Evolutionary conservation across 371 early-diverging fungal species (phyloP), one percentile per base, ranked within the genome.

Genomic region (Circinella minor): DNA sequence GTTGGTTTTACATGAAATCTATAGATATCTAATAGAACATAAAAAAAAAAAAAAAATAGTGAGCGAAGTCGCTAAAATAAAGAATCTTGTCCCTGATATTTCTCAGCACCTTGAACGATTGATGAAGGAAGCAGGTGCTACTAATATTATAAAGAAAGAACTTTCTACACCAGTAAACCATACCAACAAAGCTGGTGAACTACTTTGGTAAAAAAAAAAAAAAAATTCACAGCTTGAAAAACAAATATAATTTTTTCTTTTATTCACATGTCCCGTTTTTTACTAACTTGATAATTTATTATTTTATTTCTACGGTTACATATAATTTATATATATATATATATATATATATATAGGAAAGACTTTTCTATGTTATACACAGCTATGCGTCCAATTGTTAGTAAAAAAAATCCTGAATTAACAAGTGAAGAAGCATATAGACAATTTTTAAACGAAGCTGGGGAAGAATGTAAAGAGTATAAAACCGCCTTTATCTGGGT

Each of bases 311-410:
- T 27, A 27, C 27, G 36, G 46, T 47, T 14, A 7, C 49, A 20
- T 51, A 20, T 43, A 27, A 18, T n/a, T 36, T 36, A 4, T n/a
- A 57, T n/a, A n/a, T n/a, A n/a, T n/a, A n/a, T n/a, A n/a, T 54
- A 27, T 67, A 76, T n/a, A 36, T 37, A 1, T 14, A n/a, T 18
- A 57, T 54, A 27, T 67, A 76, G 77, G 78, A 68, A 70, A 10
- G 79, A 79, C 60, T 77, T 72, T 48, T 39, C 34, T 49, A 72
- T 74, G 39, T 69, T 48, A 6, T 72, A 60, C 48, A 46, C 39
- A 9, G 72, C 74, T 15, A 1, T 72, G 39, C 62, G 68, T 43
- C 67, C 70, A 7, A 38, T 61, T 10, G 43, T 76, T 62, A 57
- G 65, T 3, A 57, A 64, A 36, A 34, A 34, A 3, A 65, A 71